Evolutionary conservation across 2,329 filamentous ascomycete species (phyloP).

Genomic region (Ascomycota sp.): DNA sequence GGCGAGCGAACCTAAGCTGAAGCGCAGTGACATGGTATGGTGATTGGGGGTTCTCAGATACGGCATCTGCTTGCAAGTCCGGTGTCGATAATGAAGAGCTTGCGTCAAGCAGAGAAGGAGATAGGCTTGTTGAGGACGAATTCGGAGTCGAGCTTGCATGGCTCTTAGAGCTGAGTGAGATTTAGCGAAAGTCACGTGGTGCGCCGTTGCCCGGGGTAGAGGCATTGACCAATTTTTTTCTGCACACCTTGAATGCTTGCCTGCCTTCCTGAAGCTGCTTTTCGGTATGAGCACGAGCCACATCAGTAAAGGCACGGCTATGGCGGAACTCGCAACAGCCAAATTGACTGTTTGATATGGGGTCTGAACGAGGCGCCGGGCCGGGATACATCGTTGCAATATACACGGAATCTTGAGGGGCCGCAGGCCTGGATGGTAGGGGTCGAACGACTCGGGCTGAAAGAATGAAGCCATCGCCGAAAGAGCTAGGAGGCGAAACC

Average conservation of each 20-base stretch:
- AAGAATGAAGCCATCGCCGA: slow-evolving; percentile 14
- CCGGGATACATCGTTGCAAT: slow-evolving; percentile 11
- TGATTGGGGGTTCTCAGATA: background rate
- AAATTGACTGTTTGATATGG: slow-evolving; percentile 11
- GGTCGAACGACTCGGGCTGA: slow-evolving; percentile 11
- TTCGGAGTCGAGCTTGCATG: background rate
- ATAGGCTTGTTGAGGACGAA: too few species aligned
- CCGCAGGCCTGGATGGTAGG: slow-evolving; percentile 8
- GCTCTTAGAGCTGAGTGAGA: background rate
- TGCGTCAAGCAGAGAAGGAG: too few species aligned
- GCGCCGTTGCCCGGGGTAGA: background rate
- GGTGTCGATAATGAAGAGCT: background rate
- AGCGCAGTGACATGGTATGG: slow-evolving; percentile 1
- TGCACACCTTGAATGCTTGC: background rate
- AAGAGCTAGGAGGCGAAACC: slow-evolving; percentile 1
- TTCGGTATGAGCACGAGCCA: slow-evolving; percentile 1
- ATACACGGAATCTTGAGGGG: slow-evolving; percentile 7
- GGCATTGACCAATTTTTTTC: background rate
- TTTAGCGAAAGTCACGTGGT: background rate
- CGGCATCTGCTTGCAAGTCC: background rate
- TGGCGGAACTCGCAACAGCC: slow-evolving; percentile 6
- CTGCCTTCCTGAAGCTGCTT: background rate
- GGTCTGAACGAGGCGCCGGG: slow-evolving; percentile 5
- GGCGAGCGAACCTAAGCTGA: background rate
- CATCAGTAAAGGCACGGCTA: slow-evolving; percentile 6